Base-by-base conservation (phyloP, 2,329 filamentous ascomycete genomes). In the Diaporthe citri region DNA sequence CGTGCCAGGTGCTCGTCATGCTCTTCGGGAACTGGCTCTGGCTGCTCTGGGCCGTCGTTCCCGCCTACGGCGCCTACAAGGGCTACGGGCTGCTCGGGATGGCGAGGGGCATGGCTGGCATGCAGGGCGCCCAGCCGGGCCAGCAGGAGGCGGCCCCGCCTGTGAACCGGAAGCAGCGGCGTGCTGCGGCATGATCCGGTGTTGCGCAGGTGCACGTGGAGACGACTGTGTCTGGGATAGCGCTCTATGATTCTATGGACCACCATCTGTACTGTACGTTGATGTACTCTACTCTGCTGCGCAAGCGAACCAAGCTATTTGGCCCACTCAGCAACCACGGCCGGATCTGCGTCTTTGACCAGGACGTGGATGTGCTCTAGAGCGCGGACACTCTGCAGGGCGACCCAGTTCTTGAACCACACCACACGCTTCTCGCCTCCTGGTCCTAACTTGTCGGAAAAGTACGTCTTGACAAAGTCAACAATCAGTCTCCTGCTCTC, bases 331-430 rank as follows among this genome's bases (percentile, higher is more conserved):
- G 88, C 83, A 75, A 93, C 77, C 74, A 88, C 81, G 39, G 87
- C 87, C 41, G 87, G 85, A 62, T 87, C 86, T 34, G 87, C 89
- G 78, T 90, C 86, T 72, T 85, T 88, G 69, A 93, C 89, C 79
- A 93, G 81, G 46, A 98, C 91, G 83, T 98, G 96, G 80, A 98
- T 93, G 82, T 98, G 96, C 85, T 98, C 96, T 62, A 98, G 87
- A 3, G 94, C 90, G 79, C 96, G 91, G 56, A 98, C 93, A 79
- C 94, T 97, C 86, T 98, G 97, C 81, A 98, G 85, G 36, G 92
- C 91, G 75, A 91, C 92, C 95, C 95, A 98, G 80, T 98, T 98
- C 88, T 96, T 97, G 85, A 98, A 98, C 95, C 95, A 98, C 76
- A 95, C 82, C 59, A 93, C 90, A 66, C 84, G 86, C 8, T 87